Base-by-base conservation (phyloP, 257 asterid genomes). In the Rubia yunnanensis region DNA sequence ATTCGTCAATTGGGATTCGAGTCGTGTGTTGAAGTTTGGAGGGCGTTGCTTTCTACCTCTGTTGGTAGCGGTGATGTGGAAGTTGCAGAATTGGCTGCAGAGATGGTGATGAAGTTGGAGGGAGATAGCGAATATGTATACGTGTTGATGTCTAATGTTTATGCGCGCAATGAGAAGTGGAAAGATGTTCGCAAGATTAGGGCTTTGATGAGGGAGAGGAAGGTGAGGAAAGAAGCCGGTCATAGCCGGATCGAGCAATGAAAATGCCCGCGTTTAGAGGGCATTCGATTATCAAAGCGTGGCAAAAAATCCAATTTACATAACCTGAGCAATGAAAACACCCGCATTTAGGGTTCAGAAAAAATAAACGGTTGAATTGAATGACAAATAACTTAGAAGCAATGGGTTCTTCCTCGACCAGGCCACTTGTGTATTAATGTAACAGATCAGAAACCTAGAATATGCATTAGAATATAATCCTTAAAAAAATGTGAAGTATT, bases 31-130 rank as follows among this genome's bases (percentile, higher is more conserved):
- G 73, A 60, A 53, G 92, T 87, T 69, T 84, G 97, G 95, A 82
- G 72, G 61, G 76, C 97, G 0, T 41, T 87, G 79, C 82, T 89
- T 0, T 80, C 85, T 60, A 91, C 87, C 17, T 80, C 87, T 48
- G 82, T 76, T 10, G 39, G 58, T 63, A 75, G 89, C 65, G 85
- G 89, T 74, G 53, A 79, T 54, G 44, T 75, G 44, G 66, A 65
- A 27, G 81, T 71, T 1, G 95, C 92, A 10, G 81, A 79, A 52
- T 38, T 48, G 27, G 95, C 95, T 1, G 91, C 91, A 15, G 62
- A 57, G 13, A 89, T 78, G 77, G 71, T 82, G 60, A 65, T 78
- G n/a, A 84, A 87, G 63, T 39, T 87, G 63, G 94, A 81, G 41
- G 84, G 87, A 2, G 80, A 83, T 18, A 69, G 62, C 10, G 91